Evolutionary conservation across 108 stramenopile species (phyloP).

Genomic region (Aurantiochytrium sp.): DNA sequence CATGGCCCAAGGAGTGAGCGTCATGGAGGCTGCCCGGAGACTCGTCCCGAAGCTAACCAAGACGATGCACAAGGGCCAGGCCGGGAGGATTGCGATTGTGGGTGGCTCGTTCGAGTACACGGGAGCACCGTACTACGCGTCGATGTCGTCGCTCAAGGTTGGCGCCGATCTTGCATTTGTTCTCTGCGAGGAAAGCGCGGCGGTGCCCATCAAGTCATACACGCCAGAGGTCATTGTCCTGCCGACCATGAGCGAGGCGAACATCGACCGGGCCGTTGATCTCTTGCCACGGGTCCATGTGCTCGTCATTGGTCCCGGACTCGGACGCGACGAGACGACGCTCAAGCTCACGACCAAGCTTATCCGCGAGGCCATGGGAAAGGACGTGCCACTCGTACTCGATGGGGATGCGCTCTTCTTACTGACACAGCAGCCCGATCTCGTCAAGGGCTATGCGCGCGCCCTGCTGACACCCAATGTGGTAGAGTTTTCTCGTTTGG

Average conservation of each 20-base stretch:
- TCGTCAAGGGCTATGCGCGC: conserved; percentile 28
- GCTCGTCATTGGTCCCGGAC: conserved; percentile 84
- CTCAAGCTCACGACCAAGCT: conserved; percentile 53
- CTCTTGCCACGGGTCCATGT: conserved; percentile 59
- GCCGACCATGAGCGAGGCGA: not conserved
- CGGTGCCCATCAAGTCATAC: conserved; percentile 78
- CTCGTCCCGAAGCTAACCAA: conserved; percentile 54
- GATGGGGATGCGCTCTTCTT: conserved; percentile 89
- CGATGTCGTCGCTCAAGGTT: conserved; percentile 65
- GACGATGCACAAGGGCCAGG: conserved; percentile 72
- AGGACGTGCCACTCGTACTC: conserved; percentile 63
- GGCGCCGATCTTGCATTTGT: conserved; percentile 92
- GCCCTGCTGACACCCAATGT: conserved; percentile 86
- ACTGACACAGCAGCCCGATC: conserved; percentile 48
- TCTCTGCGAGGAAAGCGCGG: conserved; percentile 78
- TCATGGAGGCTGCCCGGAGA: not conserved
- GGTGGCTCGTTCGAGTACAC: conserved; percentile 89
- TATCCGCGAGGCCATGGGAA: conserved; percentile 48
- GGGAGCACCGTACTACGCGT: conserved; percentile 95
- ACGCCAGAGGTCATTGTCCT: conserved; percentile 29
- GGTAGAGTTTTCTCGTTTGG: conserved; percentile 72
- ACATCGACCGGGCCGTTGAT: conserved; percentile 54
- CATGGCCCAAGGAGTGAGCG: no score
- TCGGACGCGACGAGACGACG: conserved; percentile 71
- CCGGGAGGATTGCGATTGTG: conserved; percentile 80